Evolutionary conservation across 768 basidiomycete genomes (phyloP).

Genomic region (Kwoniella pini): DNA sequence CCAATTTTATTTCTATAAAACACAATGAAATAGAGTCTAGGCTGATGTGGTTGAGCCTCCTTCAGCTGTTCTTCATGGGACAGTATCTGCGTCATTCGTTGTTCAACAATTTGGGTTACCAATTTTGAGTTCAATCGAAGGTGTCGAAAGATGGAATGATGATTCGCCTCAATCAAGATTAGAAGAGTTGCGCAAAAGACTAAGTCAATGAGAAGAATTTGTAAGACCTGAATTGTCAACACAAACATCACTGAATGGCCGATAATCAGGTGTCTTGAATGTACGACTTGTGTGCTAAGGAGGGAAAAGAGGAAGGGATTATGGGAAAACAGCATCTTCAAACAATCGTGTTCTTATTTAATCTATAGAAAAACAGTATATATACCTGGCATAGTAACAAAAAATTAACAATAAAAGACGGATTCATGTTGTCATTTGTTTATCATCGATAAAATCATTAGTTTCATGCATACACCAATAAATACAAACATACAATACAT

Average conservation of each 20-base stretch:
- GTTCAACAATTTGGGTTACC: constrained; percentile 48
- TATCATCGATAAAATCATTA: too few relatives aligned
- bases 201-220: constrained; percentile 12
- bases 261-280: too few relatives aligned
- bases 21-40: too few relatives aligned
- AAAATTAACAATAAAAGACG: too few relatives aligned
- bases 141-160: constrained; percentile 37
- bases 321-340: neutral
- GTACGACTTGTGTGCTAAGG: too few relatives aligned
- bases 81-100: constrained; percentile 45
- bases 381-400: neutral
- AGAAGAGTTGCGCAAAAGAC: constrained; percentile 18
- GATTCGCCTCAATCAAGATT: constrained; percentile 28
- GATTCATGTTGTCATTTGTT: too few relatives aligned
- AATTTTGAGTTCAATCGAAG: neutral
- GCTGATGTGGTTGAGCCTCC: neutral
- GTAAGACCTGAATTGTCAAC: too few relatives aligned
- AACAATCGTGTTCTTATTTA: neutral
- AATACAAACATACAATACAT: too few relatives aligned
- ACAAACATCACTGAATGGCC: too few relatives aligned
- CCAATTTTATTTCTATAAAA: too few relatives aligned
- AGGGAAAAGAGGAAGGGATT: neutral
- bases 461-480: too few relatives aligned
- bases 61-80: constrained; percentile 42
- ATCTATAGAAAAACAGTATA: neutral